Conservation (phyloP, 129 eudicot genomes). For the Pittosporum tobira region DNA sequence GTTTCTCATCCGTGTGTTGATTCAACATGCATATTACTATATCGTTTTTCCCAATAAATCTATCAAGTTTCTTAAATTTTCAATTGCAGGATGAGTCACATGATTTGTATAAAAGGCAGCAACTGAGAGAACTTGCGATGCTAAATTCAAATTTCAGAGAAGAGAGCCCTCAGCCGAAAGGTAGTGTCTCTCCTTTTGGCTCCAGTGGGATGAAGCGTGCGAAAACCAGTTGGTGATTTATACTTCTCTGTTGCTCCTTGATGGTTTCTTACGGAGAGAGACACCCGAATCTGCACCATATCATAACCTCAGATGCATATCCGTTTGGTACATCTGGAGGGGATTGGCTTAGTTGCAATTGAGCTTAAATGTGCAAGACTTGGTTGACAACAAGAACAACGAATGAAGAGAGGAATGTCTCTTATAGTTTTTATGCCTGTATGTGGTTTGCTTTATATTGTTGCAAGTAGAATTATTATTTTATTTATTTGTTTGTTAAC, state of each 20-base stretch:
- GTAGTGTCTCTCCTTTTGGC: constrained; percentile 69
- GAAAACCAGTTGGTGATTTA: constrained; percentile 40
- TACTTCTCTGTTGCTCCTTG: background rate
- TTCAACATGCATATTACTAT: too few species aligned
- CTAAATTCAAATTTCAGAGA: constrained; percentile 61
- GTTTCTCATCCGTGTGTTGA: too few species aligned
- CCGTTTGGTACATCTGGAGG: constrained; percentile 3
- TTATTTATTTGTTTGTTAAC: constrained; percentile 42
- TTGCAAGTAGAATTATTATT: constrained; percentile 27
- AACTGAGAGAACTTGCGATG: constrained; percentile 71
- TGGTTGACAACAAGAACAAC: constrained; percentile 17
- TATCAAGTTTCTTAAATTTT: background rate
- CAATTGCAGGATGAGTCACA: constrained; percentile 57
- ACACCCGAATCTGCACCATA: constrained; percentile 2
- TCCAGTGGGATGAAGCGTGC: constrained; percentile 60
- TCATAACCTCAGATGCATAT: constrained; percentile 14
- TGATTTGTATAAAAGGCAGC: constrained; percentile 64
- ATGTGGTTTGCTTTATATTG: constrained; percentile 19
- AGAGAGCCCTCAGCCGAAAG: constrained; percentile 72
- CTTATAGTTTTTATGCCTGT: constrained; percentile 19
- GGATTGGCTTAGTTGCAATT: constrained; percentile 17
- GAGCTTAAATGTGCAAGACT: constrained; percentile 12
- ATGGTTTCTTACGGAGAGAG: constrained; percentile 7
- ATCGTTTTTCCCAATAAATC: too few species aligned
- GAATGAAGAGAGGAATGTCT: constrained; percentile 6